Evolutionary conservation across 1,139 yeast species (phyloP).

Genomic region (Saccharomycopsis hybrid): DNA sequence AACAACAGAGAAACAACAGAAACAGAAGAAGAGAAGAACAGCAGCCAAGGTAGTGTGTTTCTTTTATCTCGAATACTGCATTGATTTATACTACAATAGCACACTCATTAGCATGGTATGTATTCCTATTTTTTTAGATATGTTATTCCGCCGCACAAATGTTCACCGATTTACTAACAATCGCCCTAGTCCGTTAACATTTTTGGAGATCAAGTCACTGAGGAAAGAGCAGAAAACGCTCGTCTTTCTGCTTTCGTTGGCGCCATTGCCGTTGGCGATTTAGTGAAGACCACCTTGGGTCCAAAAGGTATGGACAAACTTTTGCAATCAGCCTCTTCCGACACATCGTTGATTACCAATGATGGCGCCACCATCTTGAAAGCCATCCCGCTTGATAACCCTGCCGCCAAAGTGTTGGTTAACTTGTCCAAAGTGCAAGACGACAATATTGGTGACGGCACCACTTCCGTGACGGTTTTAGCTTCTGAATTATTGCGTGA

Average conservation of each 20-base stretch:
- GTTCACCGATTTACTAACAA: no score
- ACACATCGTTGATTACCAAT: conserved; percentile 77
- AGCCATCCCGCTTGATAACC: conserved; percentile 92
- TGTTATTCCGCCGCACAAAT: no score
- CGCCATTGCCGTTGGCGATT: conserved; percentile 90
- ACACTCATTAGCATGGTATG: no score
- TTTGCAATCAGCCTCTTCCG: conserved; percentile 79
- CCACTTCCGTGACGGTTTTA: conserved; percentile 95
- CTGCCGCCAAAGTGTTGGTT: conserved; percentile 96
- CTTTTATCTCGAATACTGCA: no score
- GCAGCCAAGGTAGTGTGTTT: not conserved
- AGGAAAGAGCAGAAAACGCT: conserved; percentile 91
- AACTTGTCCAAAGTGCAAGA: conserved; percentile 96
- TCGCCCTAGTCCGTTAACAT: conserved; percentile 60
- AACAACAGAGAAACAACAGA: not conserved
- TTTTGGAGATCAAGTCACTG: conserved; percentile 93
- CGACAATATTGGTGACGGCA: conserved; percentile 98
- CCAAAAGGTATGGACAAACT: conserved; percentile 99
- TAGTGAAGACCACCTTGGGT: conserved; percentile 89
- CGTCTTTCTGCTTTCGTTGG: conserved; percentile 92
- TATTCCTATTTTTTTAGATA: no score
- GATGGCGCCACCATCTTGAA: conserved; percentile 98
- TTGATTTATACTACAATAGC: no score
- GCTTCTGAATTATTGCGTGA: conserved; percentile 90
- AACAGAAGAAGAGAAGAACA: not conserved